phyloP scores from a whole-genome alignment of 73 alveolate species.

The Tetrahymena elliotti region DNA sequence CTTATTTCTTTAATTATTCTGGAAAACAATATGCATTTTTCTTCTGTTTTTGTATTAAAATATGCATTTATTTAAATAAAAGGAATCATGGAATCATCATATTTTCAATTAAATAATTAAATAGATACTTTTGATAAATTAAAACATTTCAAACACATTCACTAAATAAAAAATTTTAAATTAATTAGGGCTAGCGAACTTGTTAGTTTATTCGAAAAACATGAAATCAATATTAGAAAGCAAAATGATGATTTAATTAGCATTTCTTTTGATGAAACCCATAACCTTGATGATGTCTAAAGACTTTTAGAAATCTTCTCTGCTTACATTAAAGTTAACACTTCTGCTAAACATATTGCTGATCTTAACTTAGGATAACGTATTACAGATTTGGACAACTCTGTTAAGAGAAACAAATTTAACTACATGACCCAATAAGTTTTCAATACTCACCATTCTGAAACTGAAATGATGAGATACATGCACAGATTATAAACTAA shows the following conservation, averaged over 20 bases:
- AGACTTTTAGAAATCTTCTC: conserved; percentile 42
- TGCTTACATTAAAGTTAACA: conserved; percentile 13
- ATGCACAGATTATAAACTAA: conserved; percentile 64
- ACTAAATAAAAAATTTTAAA: neutral
- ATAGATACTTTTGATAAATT: too few relatives aligned
- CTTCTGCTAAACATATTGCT: neutral
- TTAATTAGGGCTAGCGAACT: conserved; percentile 3
- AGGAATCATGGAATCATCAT: too few relatives aligned
- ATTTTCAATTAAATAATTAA: too few relatives aligned
- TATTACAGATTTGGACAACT: neutral
- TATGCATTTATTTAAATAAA: too few relatives aligned
- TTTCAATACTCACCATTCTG: conserved; percentile 65
- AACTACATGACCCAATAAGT: conserved; percentile 54
- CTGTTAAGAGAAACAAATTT: conserved; percentile 18
- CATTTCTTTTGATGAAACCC: conserved; percentile 77
- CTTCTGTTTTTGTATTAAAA: neutral
- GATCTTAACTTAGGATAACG: neutral
- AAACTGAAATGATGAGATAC: conserved; percentile 88
- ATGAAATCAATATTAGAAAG: conserved; percentile 62
- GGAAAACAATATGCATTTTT: neutral
- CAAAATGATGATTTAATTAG: conserved; percentile 39
- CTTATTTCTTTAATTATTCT: neutral
- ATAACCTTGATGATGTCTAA: conserved; percentile 54
- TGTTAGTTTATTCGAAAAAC: conserved; percentile 5
- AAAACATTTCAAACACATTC: too few relatives aligned